These are phyloP conservation scores for Bruguiera sexangula DNA, from an alignment of 345 rosid species.

Conservation along the genomic window DNA sequence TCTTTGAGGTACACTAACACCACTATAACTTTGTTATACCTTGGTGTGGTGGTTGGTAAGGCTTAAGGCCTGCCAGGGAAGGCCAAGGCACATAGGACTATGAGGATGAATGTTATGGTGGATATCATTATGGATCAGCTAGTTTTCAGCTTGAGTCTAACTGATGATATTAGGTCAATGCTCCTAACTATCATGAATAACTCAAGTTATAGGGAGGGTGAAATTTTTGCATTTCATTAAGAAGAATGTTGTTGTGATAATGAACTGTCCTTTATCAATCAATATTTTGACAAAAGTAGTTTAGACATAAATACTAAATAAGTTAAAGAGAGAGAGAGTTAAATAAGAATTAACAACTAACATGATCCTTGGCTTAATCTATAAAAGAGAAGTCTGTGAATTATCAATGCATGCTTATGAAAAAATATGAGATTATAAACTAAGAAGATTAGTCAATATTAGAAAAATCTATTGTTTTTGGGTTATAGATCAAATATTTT, in stretches of 20 bases:
- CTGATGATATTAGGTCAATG: slow-evolving; percentile 26
- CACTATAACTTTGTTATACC: slow-evolving; percentile 53
- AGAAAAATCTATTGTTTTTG: no score
- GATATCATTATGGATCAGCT: slow-evolving; percentile 49
- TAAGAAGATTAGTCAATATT: no score
- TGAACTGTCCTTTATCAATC: slow-evolving; percentile 13
- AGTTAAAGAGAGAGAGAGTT: no score
- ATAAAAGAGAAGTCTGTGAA: no score
- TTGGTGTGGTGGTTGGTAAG: slow-evolving; percentile 55
- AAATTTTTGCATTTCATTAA: slow-evolving; percentile 42
- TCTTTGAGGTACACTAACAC: slow-evolving; percentile 57
- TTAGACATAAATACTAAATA: slow-evolving; percentile 10
- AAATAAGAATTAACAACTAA: no score
- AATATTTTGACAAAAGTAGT: slow-evolving; percentile 39
- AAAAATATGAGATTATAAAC: no score
- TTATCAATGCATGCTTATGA: no score
- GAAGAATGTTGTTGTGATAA: slow-evolving; percentile 47
- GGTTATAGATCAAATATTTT: no score
- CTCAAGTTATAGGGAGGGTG: slow-evolving; percentile 63
- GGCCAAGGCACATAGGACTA: slow-evolving; percentile 52
- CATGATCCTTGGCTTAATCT: no score
- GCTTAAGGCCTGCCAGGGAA: slow-evolving; percentile 57
- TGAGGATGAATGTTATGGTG: slow-evolving; percentile 58
- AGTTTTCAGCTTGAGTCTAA: slow-evolving; percentile 34
- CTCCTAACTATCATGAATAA: slow-evolving; percentile 47